Conservation (phyloP, 768 basidiomycete species). For the Phlebiopsis flavidoalba region DNA sequence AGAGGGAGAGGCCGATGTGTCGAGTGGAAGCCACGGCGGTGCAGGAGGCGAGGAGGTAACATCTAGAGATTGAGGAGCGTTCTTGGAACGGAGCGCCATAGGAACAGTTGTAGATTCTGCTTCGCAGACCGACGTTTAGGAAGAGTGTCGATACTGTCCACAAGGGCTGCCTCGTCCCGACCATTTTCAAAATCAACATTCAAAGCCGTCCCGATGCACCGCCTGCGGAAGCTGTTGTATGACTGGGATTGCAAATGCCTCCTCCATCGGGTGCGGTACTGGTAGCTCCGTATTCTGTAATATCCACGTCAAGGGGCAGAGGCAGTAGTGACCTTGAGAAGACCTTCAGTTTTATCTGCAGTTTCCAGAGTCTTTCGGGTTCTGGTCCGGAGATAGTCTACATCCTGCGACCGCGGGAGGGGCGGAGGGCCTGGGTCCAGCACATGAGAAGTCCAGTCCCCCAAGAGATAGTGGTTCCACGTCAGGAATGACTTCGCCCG, state of each 20-base stretch:
- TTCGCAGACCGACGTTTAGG: not conserved
- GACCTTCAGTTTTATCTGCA: not conserved
- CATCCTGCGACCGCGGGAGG: not conserved
- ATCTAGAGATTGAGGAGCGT: not conserved
- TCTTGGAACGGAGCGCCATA: constrained; percentile 1
- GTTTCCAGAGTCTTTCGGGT: not conserved
- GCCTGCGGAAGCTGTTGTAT: too few relatives aligned
- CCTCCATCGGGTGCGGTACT: too few relatives aligned
- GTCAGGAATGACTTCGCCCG: constrained; percentile 18
- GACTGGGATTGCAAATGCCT: too few relatives aligned
- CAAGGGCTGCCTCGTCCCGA: too few relatives aligned
- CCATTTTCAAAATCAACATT: too few relatives aligned
- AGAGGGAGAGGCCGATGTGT: not conserved
- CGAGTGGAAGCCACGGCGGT: not conserved
- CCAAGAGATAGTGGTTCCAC: constrained; percentile 16
- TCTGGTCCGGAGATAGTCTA: not conserved
- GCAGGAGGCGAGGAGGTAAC: not conserved
- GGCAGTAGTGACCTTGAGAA: not conserved
- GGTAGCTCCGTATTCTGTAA: not conserved
- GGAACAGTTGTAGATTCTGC: not conserved
- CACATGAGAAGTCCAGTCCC: not conserved
- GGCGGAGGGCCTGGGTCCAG: not conserved
- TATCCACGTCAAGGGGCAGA: not conserved
- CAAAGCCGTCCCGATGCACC: too few relatives aligned
- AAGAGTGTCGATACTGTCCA: not conserved